Evolutionary conservation across 2,329 filamentous ascomycete species (phyloP), one percentile per base, ranked within the genome.

Genomic region (Pseudopyrenochaeta lycopersici): DNA sequence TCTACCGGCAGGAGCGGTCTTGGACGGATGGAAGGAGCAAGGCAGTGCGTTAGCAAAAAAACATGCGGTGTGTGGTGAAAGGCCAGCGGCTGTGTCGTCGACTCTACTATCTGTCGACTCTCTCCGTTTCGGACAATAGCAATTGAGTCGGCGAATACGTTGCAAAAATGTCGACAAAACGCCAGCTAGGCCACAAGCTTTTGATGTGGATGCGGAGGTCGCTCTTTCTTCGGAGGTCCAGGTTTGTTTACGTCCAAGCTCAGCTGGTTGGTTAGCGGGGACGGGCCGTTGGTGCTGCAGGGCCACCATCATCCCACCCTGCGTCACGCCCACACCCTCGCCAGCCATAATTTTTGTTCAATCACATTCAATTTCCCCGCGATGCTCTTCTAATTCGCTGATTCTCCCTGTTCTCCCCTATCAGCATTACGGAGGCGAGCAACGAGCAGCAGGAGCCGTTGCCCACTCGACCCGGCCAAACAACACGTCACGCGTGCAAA

Each of bases 21-120:
- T 56, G 17, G 61, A 46, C 46, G 54, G 58, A 43, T 29, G 48
- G 41, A 46, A 54, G 47, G 33, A 49, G 40, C 44, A 58, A 49
- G 61, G 50, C 54, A 55, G 62, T 62, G 60, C 52, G 61, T 59
- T 54, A 60, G 59, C 52, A 54, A 60, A 63, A 63, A 63, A 57
- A 60, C 68, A 71, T 70, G 51, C 61, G 62, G 62, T 62, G 58
- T 51, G 51, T 56, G 55, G 52, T 54, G 54, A 57, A 51, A 54
- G 52, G n/a, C n/a, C n/a, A n/a, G n/a, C n/a, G n/a, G n/a, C n/a
- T n/a, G n/a, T n/a, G n/a, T n/a, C n/a, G n/a, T n/a, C n/a, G n/a
- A n/a, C 43, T 32, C 46, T 49, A 29, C 21, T 9, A n/a, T 38
- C 12, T 20, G 3, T 38, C 3, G 35, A n/a, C 17, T 4, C 29